phyloP scores from a whole-genome alignment of 2,329 filamentous ascomycete genomes.

The Phaeoacremonium minimum region DNA sequence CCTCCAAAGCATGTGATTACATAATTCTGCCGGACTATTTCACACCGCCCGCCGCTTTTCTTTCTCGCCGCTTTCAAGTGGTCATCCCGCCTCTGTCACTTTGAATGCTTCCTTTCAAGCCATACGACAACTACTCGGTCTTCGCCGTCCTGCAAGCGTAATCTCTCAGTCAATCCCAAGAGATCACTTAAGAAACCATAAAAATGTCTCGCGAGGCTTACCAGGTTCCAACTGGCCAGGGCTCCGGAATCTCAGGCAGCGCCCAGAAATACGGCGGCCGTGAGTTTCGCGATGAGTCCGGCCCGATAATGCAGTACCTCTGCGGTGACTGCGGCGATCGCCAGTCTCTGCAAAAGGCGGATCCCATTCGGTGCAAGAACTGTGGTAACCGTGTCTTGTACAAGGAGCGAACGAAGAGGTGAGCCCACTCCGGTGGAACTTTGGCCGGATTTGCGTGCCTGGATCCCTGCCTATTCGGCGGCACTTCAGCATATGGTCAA shows the following conservation, averaged over 20 bases:
- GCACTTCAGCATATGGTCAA: too few relatives aligned
- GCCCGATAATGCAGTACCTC: constrained; percentile 61
- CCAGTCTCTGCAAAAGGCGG: constrained; percentile 70
- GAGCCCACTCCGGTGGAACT: too few relatives aligned
- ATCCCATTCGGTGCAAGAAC: constrained; percentile 82
- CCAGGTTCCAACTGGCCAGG: constrained; percentile 60
- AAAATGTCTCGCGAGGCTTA: constrained; percentile 72
- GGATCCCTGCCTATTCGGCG: not conserved
- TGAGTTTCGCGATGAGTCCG: constrained; percentile 37
- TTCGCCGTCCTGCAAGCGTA: too few relatives aligned
- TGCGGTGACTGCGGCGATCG: constrained; percentile 84
- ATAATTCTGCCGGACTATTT: too few relatives aligned
- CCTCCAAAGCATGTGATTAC: too few relatives aligned
- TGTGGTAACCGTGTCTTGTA: constrained; percentile 95
- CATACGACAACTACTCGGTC: too few relatives aligned
- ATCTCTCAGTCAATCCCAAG: too few relatives aligned
- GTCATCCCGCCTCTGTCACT: too few relatives aligned
- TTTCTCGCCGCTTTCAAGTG: too few relatives aligned
- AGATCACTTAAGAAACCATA: not conserved
- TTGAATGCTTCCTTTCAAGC: too few relatives aligned
- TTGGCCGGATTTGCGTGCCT: constrained; percentile 1
- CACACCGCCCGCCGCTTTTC: too few relatives aligned
- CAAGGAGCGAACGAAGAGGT: constrained; percentile 98
- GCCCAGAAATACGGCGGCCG: constrained; percentile 35
- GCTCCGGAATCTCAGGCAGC: constrained; percentile 33